phyloP scores from a whole-genome alignment of 805 yeast species.

The Cyberlindnera americana region DNA sequence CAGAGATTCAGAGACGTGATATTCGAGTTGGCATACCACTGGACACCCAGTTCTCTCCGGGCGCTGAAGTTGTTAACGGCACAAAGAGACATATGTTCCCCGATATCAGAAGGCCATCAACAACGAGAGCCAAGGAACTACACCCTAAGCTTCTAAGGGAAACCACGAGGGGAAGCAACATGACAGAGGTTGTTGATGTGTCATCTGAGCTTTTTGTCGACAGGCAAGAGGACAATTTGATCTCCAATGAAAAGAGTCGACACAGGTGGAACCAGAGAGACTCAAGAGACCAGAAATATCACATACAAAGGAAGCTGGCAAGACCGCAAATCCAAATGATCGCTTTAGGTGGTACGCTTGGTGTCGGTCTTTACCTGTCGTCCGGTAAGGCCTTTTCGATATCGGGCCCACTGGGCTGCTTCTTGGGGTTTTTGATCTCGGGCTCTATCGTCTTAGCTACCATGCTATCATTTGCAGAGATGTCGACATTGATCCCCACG shows the following conservation, averaged over 20 bases:
- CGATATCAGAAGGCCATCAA: conserved; percentile 8
- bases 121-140: conserved; percentile 9
- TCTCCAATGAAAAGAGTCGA: not conserved
- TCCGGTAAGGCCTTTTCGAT: conserved; percentile 70
- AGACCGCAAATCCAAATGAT: conserved; percentile 74
- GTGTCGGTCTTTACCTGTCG: conserved; percentile 68
- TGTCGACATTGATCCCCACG: conserved; percentile 76
- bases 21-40: conserved; percentile 23
- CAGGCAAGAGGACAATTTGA: conserved; percentile 1
- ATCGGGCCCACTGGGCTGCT: conserved; percentile 75
- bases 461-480: conserved; percentile 73
- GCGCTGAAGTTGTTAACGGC: conserved; percentile 15
- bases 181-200: conserved; percentile 26
- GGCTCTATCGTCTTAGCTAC: conserved; percentile 67
- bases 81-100: conserved; percentile 9
- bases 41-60: conserved; percentile 27
- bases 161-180: conserved; percentile 20
- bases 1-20: conserved; percentile 16
- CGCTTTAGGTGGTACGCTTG: conserved; percentile 74
- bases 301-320: conserved; percentile 53
- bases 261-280: not conserved
- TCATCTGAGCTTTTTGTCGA: conserved; percentile 16
- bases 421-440: conserved; percentile 60
- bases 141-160: conserved; percentile 12
- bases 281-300: conserved; percentile 13